phyloP scores from a whole-genome alignment of 169 alveolate genomes.

The Eimeria tenella region DNA sequence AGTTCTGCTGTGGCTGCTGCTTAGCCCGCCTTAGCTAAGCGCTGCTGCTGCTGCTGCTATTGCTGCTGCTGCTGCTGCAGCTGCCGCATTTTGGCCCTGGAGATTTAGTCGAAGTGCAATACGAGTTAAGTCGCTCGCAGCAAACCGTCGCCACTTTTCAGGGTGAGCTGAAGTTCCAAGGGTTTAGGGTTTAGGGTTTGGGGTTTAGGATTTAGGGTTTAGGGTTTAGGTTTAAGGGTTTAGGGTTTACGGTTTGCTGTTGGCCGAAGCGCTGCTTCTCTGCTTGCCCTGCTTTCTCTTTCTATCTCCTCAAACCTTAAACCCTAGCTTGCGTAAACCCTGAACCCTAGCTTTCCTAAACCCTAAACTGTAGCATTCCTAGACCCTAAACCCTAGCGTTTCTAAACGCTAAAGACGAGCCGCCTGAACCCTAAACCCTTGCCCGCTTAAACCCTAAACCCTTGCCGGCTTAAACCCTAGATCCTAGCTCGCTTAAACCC shows the following conservation, averaged over 20 bases:
- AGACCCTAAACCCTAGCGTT: neutral
- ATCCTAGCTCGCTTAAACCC: no score
- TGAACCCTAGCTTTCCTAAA: neutral
- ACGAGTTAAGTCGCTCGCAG: constrained; percentile 80
- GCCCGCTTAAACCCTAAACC: neutral
- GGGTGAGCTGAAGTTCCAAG: constrained; percentile 27
- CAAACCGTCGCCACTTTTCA: constrained; percentile 80
- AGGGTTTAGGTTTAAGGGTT: neutral
- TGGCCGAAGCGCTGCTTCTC: no score
- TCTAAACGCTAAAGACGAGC: neutral
- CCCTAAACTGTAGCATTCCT: neutral
- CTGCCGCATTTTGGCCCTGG: constrained; percentile 78
- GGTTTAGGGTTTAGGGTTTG: no score
- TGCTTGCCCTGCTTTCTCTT: no score
- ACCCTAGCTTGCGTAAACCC: neutral
- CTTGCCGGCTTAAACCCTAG: neutral
- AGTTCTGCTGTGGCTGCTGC: neutral
- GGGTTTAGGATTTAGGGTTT: neutral
- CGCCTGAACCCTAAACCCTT: neutral
- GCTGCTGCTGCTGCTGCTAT: constrained; percentile 28
- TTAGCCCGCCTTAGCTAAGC: no score
- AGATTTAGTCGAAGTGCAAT: constrained; percentile 79
- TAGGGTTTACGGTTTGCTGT: no score
- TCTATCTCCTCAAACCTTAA: no score
- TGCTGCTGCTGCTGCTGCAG: constrained; percentile 62